A percentile compares a stretch with the other conserved stretches of the same genome.
These are phyloP conservation scores for Ajuga chamaepitys DNA, from an alignment of 257 asterid species.

Conservation along the genomic window DNA sequence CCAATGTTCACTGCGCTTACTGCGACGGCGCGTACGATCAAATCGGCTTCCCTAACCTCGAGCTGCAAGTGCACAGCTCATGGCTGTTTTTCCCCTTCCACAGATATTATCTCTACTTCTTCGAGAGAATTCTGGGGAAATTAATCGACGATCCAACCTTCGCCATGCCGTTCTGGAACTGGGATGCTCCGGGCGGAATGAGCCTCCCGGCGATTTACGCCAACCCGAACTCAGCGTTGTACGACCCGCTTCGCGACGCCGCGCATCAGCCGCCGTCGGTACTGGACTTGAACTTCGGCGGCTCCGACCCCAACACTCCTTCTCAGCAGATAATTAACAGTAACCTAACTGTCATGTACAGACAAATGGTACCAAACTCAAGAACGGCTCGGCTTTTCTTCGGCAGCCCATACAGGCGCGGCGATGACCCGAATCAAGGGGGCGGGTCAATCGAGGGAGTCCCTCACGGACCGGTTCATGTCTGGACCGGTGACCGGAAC, in stretches of 20 bases:
- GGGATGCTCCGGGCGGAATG: slow-evolving; percentile 73
- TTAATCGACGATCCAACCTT: slow-evolving; percentile 65
- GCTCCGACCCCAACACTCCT: slow-evolving; percentile 14
- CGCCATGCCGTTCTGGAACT: slow-evolving; percentile 78
- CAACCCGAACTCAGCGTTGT: slow-evolving; percentile 38
- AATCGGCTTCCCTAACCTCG: slow-evolving; percentile 59
- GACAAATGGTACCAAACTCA: slow-evolving; percentile 67
- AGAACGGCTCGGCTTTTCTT: slow-evolving; percentile 47
- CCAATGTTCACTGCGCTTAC: slow-evolving; percentile 78
- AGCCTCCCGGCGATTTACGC: slow-evolving; percentile 42
- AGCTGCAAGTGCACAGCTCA: slow-evolving; percentile 72
- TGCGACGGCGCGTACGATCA: slow-evolving; percentile 86
- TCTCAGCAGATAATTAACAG: slow-evolving; percentile 22
- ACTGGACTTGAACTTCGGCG: slow-evolving; percentile 51
- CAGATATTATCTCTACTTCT: slow-evolving; percentile 62
- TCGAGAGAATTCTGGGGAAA: slow-evolving; percentile 56
- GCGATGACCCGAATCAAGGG: slow-evolving; percentile 60
- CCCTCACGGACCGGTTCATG: slow-evolving; percentile 67
- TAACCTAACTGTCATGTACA: slow-evolving; percentile 58
- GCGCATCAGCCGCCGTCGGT: slow-evolving; percentile 59
- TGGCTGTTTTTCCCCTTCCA: slow-evolving; percentile 82
- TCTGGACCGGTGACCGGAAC: slow-evolving; percentile 68
- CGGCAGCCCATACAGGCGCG: slow-evolving; percentile 59
- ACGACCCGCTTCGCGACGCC: slow-evolving; percentile 48
- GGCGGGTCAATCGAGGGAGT: slow-evolving; percentile 55